Evolutionary conservation across 306 rosid species (phyloP).

Genomic region (Castanea crenata): DNA sequence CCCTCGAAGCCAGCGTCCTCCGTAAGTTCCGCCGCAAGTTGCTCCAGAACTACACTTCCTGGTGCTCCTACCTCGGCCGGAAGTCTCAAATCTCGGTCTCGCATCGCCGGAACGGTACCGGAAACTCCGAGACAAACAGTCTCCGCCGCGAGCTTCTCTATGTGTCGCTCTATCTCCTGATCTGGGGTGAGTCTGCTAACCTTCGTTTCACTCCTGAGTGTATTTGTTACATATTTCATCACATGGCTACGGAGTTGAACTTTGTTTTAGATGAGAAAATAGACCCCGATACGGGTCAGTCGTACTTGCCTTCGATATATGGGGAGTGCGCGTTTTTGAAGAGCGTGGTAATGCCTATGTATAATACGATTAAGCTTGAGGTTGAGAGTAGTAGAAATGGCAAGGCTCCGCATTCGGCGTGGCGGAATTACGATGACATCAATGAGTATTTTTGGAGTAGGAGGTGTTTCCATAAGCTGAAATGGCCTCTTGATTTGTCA

Average conservation of each 20-base stretch:
- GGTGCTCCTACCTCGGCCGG: constrained; percentile 81
- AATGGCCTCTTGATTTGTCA: constrained; percentile 55
- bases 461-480: constrained; percentile 66
- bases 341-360: constrained; percentile 76
- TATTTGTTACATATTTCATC: constrained; percentile 66
- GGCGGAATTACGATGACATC: constrained; percentile 91
- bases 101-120: constrained; percentile 18
- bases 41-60: constrained; percentile 60
- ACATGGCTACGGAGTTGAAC: constrained; percentile 82
- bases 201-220: constrained; percentile 80
- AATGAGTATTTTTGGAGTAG: constrained; percentile 90
- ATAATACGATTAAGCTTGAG: constrained; percentile 56
- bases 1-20: constrained; percentile 53
- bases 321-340: constrained; percentile 70
- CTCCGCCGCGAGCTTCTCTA: constrained; percentile 70
- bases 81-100: constrained; percentile 42
- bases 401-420: constrained; percentile 87
- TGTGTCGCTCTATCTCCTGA: constrained; percentile 58
- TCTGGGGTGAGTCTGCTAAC: constrained; percentile 95
- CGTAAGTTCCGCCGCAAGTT: constrained; percentile 53
- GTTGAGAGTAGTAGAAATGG: constrained; percentile 77
- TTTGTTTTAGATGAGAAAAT: constrained; percentile 46
- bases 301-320: constrained; percentile 52
- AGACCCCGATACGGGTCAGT: constrained; percentile 64
- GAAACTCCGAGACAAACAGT: constrained; percentile 20